phyloP scores from a whole-genome alignment of 192 early-diverging fungal genomes.

The Glomus cerebriforme region DNA sequence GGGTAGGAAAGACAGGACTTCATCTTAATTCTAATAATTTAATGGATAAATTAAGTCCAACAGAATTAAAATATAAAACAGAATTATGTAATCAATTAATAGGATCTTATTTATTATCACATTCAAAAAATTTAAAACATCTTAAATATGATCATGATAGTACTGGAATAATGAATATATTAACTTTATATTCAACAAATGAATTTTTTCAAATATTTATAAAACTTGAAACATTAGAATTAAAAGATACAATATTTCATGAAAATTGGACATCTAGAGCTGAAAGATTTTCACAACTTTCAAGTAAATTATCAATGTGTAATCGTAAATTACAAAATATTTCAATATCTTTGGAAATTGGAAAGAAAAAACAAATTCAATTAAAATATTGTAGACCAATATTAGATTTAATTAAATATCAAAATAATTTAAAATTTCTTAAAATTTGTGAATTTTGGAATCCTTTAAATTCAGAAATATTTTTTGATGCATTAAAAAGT shows the following conservation, averaged over 20 bases:
- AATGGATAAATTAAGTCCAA: background rate
- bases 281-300: background rate
- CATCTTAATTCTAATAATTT: background rate
- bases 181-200: background rate
- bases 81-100: background rate
- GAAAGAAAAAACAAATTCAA: background rate
- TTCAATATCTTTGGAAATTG: background rate
- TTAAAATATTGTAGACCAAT: background rate
- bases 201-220: background rate
- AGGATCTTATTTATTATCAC: background rate
- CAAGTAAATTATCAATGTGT: slow-evolving; percentile 19
- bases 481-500: background rate
- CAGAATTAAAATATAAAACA: background rate
- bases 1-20: background rate
- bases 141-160: background rate
- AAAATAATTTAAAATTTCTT: background rate
- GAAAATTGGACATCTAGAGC: background rate
- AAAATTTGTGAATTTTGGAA: slow-evolving; percentile 21
- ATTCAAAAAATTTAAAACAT: background rate
- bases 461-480: background rate
- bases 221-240: slow-evolving; percentile 6
- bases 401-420: background rate
- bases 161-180: background rate
- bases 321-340: slow-evolving; percentile 4
- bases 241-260: background rate